Evolutionary conservation across 345 rosid genomes (phyloP), one percentile per base, ranked within the genome.

Genomic region (Eucalyptus polybractea): DNA sequence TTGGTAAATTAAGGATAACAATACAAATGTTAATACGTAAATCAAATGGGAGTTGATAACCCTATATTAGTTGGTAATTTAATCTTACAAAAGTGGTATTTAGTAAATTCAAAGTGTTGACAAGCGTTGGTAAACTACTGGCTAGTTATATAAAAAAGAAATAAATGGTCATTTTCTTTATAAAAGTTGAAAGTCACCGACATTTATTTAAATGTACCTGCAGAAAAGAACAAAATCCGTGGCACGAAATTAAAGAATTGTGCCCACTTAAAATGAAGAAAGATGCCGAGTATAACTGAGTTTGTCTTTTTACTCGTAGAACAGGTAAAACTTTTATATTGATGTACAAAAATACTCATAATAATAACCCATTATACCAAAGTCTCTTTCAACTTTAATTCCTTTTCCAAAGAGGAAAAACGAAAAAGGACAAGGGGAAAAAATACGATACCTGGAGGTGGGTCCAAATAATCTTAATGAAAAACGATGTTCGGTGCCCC

Each of bases 401-500:
- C 3, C 42, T 72, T 76, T 40, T 76, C 27, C 45, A 76, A 76
- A 21, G 83, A 76, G 83, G 13, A 37, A 37, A 37, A 37, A 76
- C 45, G 69, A 87, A 76, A 47, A 42, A n/a, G 27, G 13, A 72
- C 89, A 33, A 91, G 19, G 19, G 1, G 87, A 56, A 27, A 88
- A 86, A 80, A 88, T 56, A 94, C 91, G 88, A 72, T 42, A 15
- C 53, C 40, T 87, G 49, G 50, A 69, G 80, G 90, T 58, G 93
- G 93, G 90, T 83, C 91, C 13, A 19, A 87, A 89, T 90, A 89
- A 92, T 95, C 94, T 91, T 29, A 89, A 89, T 45, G 91, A 91
- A 88, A 93, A 88, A 88, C 21, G 93, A 93, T 88, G 93, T 87
- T 90, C 93, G 49, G 93, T 92, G 93, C 2, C 92, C 93, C 90